Evolutionary conservation across 2,329 filamentous ascomycete genomes (phyloP).

Genomic region (Trichoderma citrinoviride): DNA sequence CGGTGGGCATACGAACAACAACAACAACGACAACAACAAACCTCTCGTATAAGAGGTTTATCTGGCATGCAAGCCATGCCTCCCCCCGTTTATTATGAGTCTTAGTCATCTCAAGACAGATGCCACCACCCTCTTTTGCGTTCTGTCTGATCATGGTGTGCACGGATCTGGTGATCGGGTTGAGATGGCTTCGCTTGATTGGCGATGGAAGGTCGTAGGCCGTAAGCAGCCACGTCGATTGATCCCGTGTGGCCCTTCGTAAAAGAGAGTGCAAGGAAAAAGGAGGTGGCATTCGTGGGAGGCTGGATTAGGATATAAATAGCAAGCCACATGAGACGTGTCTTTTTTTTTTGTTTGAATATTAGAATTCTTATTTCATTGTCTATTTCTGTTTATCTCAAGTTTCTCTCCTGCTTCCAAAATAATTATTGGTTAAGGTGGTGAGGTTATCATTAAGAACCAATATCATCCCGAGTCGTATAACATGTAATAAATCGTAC

Average conservation of each 20-base stretch:
- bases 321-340: conserved; percentile 15
- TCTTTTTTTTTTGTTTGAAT: neutral
- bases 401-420: neutral
- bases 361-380: neutral
- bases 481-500: conserved; percentile 15
- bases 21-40: too few relatives aligned
- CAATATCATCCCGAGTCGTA: conserved; percentile 2
- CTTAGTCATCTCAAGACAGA: neutral
- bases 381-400: neutral
- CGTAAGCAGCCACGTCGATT: conserved; percentile 20
- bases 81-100: neutral
- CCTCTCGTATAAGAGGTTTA: neutral
- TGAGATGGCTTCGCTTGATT: conserved; percentile 10
- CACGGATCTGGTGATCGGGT: neutral
- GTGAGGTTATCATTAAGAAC: conserved; percentile 15
- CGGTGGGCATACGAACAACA: neutral
- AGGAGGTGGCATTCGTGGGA: conserved; percentile 10
- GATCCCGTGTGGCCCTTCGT: conserved; percentile 14
- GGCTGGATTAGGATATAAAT: conserved; percentile 11
- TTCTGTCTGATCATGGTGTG: neutral
- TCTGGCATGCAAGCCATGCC: neutral
- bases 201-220: neutral
- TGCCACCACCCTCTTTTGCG: too few relatives aligned
- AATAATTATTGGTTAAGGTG: neutral
- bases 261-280: neutral